Evolutionary conservation across 306 rosid genomes (phyloP).

Genomic region (Dalbergia cochinchinensis): DNA sequence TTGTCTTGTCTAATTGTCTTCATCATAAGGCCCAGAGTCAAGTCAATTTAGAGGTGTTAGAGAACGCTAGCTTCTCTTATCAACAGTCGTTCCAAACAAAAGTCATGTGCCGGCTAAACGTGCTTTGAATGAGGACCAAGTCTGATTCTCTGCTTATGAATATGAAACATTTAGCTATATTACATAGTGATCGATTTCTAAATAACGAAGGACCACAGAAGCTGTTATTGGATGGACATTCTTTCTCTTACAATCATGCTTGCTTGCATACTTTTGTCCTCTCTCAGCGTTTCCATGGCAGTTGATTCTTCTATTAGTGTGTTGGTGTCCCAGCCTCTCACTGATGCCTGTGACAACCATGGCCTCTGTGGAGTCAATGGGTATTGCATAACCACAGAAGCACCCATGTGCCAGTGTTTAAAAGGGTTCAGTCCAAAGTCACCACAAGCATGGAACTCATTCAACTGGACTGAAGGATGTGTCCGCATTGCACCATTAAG

Average conservation of each 20-base stretch:
- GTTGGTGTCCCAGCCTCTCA: slow-evolving; percentile 17
- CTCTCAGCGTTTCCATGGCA: slow-evolving; percentile 25
- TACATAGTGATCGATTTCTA: not conserved
- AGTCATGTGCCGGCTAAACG: not conserved
- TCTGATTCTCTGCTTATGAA: not conserved
- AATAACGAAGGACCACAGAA: not conserved
- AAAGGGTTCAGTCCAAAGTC: slow-evolving; percentile 43
- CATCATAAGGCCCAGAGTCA: too few species aligned
- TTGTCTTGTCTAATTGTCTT: too few species aligned
- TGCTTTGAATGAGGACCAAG: not conserved
- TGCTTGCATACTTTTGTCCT: slow-evolving; percentile 12
- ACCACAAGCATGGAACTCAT: slow-evolving; percentile 5
- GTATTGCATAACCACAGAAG: not conserved
- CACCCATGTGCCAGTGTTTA: slow-evolving; percentile 40
- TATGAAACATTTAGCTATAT: not conserved
- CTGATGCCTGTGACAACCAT: slow-evolving; percentile 37
- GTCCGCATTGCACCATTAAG: slow-evolving; percentile 14
- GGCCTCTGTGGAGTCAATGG: slow-evolving; percentile 49
- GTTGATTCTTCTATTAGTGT: slow-evolving; percentile 47
- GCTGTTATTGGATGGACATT: not conserved
- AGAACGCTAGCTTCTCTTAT: too few species aligned
- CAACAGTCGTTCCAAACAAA: too few species aligned
- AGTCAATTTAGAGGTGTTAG: too few species aligned
- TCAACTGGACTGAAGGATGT: slow-evolving; percentile 36
- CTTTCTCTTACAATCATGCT: not conserved